Evolutionary conservation across 1,284 basidiomycete genomes (phyloP).

Genomic region (Boletus semigastroideus): DNA sequence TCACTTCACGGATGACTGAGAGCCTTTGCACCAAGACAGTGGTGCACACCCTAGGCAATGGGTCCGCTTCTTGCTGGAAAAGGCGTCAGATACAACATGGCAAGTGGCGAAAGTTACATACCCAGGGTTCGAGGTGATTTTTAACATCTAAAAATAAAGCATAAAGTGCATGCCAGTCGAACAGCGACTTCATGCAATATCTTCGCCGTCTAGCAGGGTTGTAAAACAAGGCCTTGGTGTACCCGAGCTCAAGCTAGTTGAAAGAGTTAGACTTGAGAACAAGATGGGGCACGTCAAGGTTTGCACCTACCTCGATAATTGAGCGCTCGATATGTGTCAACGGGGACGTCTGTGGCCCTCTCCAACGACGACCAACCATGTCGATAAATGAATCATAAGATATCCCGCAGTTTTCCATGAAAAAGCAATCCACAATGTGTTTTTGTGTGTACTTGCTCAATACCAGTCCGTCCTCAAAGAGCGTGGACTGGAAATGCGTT

Average conservation of each 20-base stretch:
- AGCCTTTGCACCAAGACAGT: conserved; percentile 59
- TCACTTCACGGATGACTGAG: conserved; percentile 60
- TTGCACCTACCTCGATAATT: conserved; percentile 49
- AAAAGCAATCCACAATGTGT: conserved; percentile 68
- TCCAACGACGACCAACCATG: conserved; percentile 40
- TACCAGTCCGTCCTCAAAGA: conserved; percentile 57
- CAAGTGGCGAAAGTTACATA: conserved; percentile 19
- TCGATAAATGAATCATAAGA: conserved; percentile 46
- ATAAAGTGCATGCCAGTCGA: conserved; percentile 65
- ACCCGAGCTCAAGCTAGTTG: conserved; percentile 53
- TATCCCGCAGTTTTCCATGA: conserved; percentile 59
- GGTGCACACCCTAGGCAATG: conserved; percentile 40
- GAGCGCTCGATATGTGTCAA: conserved; percentile 51
- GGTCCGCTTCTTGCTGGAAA: conserved; percentile 25
- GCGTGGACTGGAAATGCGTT: conserved; percentile 45
- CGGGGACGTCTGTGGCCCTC: conserved; percentile 33
- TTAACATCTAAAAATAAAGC: conserved; percentile 43
- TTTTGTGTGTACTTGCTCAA: conserved; percentile 48
- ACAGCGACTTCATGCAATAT: conserved; percentile 57
- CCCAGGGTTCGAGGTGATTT: conserved; percentile 34
- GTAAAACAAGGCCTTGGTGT: conserved; percentile 60
- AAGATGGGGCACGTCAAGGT: conserved; percentile 4
- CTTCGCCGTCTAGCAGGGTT: conserved; percentile 69
- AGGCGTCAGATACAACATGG: conserved; percentile 1
- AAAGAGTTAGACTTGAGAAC: neutral